Percentiles rank a stretch among this genome's conserved stretches.
Conservation (phyloP, 768 basidiomycete species). For the Mycena vulgaris region DNA sequence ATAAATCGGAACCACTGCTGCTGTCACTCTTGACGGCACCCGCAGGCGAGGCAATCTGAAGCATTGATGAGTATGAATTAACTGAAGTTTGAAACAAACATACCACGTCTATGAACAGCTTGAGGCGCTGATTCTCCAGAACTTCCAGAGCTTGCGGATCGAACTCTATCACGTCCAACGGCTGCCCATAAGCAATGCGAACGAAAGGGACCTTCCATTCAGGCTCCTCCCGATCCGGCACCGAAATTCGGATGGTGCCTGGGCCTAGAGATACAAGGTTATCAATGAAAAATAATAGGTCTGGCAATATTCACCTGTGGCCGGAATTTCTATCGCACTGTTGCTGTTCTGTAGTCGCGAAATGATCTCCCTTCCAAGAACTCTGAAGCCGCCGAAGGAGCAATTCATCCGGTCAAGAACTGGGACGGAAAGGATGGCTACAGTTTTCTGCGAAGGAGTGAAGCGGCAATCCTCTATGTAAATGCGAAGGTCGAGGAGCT, state of each 20-base stretch:
- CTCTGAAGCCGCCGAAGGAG: background rate
- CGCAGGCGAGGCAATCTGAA: background rate
- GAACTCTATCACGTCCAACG: background rate
- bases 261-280: background rate
- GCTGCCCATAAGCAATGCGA: background rate
- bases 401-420: constrained; percentile 4
- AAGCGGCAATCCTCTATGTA: constrained; percentile 7
- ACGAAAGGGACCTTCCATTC: constrained; percentile 4
- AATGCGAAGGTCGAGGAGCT: constrained; percentile 2
- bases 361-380: background rate
- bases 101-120: background rate
- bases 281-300: background rate
- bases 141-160: constrained; percentile 7
- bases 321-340: background rate
- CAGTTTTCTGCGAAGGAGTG: background rate
- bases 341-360: background rate
- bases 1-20: background rate
- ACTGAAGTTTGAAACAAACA: background rate
- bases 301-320: background rate
- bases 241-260: background rate
- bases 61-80: background rate
- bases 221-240: constrained; percentile 1
- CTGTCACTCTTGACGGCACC: background rate
- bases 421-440: background rate
- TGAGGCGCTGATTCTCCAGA: background rate